Conservation (phyloP, 495 filamentous ascomycete genomes). For the Neurospora tetrasperma region DNA sequence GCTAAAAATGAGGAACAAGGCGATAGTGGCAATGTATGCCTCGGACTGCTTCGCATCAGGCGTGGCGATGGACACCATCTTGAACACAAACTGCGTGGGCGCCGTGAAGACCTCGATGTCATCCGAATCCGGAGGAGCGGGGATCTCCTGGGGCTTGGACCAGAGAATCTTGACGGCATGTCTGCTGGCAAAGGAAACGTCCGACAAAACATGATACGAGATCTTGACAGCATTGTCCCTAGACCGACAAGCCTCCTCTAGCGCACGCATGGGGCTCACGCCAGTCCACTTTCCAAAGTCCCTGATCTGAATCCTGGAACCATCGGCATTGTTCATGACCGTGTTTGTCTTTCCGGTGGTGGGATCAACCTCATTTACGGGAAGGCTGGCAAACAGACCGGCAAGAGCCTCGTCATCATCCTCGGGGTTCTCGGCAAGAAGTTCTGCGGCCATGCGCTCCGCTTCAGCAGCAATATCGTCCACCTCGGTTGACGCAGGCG, state of each 20-base stretch:
- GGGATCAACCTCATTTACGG: constrained; percentile 47
- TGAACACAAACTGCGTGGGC: constrained; percentile 40
- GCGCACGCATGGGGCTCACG: constrained; percentile 54
- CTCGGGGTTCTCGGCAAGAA: constrained; percentile 41
- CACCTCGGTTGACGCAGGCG: constrained; percentile 19
- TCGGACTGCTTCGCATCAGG: constrained; percentile 74
- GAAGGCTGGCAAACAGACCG: constrained; percentile 60
- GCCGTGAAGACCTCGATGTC: constrained; percentile 35
- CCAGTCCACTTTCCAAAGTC: constrained; percentile 79
- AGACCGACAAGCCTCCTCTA: constrained; percentile 82
- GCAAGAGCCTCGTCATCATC: constrained; percentile 44
- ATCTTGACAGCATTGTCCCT: constrained; percentile 60
- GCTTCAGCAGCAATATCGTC: constrained; percentile 43
- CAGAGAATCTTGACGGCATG: constrained; percentile 66
- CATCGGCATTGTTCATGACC: constrained; percentile 40
- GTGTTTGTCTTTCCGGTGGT: constrained; percentile 41
- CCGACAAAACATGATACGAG: constrained; percentile 55
- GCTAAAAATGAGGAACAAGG: constrained; percentile 69
- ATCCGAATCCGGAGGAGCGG: constrained; percentile 27
- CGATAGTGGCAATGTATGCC: constrained; percentile 70
- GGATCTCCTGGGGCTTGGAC: constrained; percentile 63
- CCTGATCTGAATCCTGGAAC: constrained; percentile 48
- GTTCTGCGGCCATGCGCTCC: constrained; percentile 36
- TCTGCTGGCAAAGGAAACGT: constrained; percentile 60
- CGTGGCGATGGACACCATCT: constrained; percentile 67